Conservation (phyloP, 495 filamentous ascomycete species). For the Penicillium taxi region DNA sequence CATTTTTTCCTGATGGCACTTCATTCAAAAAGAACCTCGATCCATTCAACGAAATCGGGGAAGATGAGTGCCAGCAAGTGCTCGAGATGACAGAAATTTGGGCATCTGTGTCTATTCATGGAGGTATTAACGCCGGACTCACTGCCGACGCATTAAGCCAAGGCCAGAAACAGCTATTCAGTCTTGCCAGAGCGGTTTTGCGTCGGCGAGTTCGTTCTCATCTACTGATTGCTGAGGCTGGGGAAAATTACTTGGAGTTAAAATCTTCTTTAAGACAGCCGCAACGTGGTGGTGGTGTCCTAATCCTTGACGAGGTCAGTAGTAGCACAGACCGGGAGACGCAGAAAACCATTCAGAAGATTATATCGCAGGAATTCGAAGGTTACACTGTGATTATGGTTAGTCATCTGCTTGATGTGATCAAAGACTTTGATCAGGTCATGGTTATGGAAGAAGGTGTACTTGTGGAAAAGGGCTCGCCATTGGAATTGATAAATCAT, state of each 20-base stretch:
- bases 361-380: neutral
- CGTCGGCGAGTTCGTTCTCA: neutral
- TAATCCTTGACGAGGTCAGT: neutral
- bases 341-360: neutral
- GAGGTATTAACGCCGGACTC: neutral
- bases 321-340: neutral
- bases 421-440: conserved; percentile 1
- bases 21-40: neutral
- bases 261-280: neutral
- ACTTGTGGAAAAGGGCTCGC: neutral
- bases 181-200: conserved; percentile 1
- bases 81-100: neutral
- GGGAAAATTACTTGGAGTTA: neutral
- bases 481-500: too few relatives aligned
- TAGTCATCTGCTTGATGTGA: neutral
- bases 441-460: neutral
- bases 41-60: neutral
- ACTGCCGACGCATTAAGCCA: neutral
- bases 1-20: conserved; percentile 1
- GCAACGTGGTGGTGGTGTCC: neutral
- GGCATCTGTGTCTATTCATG: neutral
- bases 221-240: neutral
- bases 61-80: neutral
- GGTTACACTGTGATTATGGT: neutral
- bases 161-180: conserved; percentile 2